A percentile compares a stretch with the other conserved stretches of the same genome.
phyloP scores from a whole-genome alignment of 371 early-diverging fungal species.

The Mucor piriformis region DNA sequence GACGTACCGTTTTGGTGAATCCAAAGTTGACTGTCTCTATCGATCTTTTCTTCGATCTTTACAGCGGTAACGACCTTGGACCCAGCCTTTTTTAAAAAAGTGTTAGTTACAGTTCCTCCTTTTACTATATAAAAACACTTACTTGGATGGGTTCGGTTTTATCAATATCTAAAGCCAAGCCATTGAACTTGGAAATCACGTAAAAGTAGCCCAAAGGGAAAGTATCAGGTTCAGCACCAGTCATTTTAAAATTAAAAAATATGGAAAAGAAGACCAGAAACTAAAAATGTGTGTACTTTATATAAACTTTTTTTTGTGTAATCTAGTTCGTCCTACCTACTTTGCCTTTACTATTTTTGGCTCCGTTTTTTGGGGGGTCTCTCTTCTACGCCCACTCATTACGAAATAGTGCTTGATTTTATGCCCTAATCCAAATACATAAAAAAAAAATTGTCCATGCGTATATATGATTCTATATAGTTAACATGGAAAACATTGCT shows the following conservation, averaged over 20 bases:
- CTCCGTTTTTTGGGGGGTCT: too few relatives aligned
- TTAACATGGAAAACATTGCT: too few relatives aligned
- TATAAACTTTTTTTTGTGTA: background rate
- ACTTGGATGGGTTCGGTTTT: conserved; percentile 23
- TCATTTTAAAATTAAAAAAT: conserved; percentile 25
- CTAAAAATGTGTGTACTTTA: background rate
- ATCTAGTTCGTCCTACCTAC: background rate
- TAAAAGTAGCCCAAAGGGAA: conserved; percentile 54
- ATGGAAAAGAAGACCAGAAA: background rate
- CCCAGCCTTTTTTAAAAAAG: conserved; percentile 19
- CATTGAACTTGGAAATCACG: conserved; percentile 42
- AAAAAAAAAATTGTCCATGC: background rate
- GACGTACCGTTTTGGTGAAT: conserved; percentile 38
- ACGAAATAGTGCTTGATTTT: background rate
- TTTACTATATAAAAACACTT: background rate
- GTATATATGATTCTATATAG: background rate
- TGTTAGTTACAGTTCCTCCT: background rate
- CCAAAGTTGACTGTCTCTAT: conserved; percentile 34
- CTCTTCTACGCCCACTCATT: too few relatives aligned
- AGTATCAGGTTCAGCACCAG: conserved; percentile 13
- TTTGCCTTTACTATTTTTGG: background rate
- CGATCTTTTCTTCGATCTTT: conserved; percentile 20
- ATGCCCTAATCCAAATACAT: background rate
- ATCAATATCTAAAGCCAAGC: conserved; percentile 41
- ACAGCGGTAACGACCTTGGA: conserved; percentile 18